Evolutionary conservation across 1,139 yeast species (phyloP).

Genomic region (Candida pseudocylindracea): DNA sequence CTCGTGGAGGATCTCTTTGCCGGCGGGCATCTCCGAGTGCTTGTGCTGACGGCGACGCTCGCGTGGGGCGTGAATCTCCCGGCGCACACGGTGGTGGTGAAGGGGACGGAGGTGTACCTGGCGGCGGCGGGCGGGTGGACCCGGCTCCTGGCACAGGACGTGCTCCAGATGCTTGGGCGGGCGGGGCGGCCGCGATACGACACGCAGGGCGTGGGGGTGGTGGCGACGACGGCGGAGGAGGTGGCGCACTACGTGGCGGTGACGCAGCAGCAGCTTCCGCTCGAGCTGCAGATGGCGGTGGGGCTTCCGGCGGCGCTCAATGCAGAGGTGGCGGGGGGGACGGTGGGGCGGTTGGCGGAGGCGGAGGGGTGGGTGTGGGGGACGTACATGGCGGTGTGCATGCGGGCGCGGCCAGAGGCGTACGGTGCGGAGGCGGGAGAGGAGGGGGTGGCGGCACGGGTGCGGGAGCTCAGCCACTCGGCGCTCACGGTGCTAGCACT

Average conservation of each 20-base stretch:
- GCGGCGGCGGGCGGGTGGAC: conserved; percentile 84
- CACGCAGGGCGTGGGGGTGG: conserved; percentile 81
- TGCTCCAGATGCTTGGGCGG: conserved; percentile 87
- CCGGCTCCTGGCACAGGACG: conserved; percentile 82
- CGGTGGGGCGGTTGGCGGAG: conserved; percentile 34
- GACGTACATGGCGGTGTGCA: conserved; percentile 63
- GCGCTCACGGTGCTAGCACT: conserved; percentile 39
- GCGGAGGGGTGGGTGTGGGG: conserved; percentile 64
- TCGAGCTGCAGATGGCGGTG: conserved; percentile 68
- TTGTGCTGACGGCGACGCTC: conserved; percentile 85
- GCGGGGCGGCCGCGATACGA: conserved; percentile 97
- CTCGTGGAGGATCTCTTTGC: conserved; percentile 75
- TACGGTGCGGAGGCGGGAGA: conserved; percentile 57
- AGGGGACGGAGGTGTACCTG: conserved; percentile 86
- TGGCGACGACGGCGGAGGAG: conserved; percentile 73
- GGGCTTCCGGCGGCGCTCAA: conserved; percentile 54
- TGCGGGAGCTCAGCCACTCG: conserved; percentile 54
- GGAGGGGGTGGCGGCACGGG: conserved; percentile 27
- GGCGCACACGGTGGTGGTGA: conserved; percentile 87
- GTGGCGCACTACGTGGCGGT: conserved; percentile 77
- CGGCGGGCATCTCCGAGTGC: conserved; percentile 59
- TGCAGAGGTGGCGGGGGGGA: conserved; percentile 72
- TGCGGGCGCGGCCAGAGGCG: conserved; percentile 48
- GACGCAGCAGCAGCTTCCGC: conserved; percentile 75
- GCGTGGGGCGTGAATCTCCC: conserved; percentile 99